Percentiles rank a stretch among this genome's conserved stretches.
Evolutionary conservation across 345 rosid species (phyloP).

Genomic region (Syzygium aqueum): DNA sequence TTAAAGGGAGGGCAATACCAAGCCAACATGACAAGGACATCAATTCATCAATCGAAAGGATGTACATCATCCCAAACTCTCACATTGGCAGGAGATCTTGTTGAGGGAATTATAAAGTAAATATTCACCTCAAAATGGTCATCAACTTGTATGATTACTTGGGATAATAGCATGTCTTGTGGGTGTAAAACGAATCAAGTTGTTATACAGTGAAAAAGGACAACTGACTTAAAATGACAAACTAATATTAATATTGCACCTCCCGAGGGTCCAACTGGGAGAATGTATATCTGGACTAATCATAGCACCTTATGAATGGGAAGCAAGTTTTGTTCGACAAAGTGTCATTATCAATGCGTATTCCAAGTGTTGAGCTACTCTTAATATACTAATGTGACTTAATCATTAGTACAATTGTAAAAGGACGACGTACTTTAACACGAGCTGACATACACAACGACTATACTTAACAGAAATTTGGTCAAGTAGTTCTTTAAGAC

Average conservation of each 20-base stretch:
- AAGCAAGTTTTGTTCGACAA: neutral
- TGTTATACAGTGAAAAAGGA: neutral
- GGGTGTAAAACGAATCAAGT: neutral
- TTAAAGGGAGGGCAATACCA: neutral
- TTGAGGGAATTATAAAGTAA: neutral
- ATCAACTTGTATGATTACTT: neutral
- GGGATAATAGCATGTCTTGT: neutral
- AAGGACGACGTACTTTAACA: neutral
- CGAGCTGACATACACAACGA: neutral
- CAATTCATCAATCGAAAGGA: neutral
- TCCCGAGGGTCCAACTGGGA: neutral
- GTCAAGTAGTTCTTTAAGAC: neutral
- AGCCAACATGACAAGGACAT: neutral
- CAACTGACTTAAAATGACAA: neutral
- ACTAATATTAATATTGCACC: neutral
- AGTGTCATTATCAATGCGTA: neutral
- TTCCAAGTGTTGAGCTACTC: neutral
- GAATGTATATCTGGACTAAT: neutral
- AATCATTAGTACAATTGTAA: neutral
- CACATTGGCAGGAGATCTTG: accelerated
- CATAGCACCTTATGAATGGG: neutral
- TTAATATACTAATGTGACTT: neutral
- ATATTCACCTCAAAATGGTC: neutral
- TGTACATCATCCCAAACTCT: neutral
- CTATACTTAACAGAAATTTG: neutral